These are phyloP conservation scores for Chaetomium tenue DNA, from an alignment of 495 filamentous ascomycete genomes.

Conservation along the genomic window DNA sequence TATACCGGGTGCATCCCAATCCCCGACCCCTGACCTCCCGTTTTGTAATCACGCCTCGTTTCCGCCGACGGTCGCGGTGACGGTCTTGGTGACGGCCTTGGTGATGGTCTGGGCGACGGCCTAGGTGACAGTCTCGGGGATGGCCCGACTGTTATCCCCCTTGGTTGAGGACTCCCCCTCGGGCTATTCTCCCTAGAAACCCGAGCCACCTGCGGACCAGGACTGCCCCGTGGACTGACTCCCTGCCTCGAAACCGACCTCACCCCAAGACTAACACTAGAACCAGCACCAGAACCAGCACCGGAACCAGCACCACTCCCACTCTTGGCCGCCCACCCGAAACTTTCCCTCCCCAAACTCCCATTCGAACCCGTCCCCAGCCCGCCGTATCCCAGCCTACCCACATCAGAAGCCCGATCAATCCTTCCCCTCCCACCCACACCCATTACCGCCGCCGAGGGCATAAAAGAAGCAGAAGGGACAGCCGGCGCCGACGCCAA, in stretches of 20 bases:
- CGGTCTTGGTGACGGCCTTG: no score
- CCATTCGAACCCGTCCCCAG: neutral
- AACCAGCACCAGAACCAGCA: neutral
- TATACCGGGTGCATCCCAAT: neutral
- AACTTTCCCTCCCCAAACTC: neutral
- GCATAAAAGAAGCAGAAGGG: neutral
- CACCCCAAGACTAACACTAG: neutral
- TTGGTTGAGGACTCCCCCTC: neutral
- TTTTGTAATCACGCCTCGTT: neutral
- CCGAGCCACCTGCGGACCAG: neutral
- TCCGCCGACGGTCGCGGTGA: neutral
- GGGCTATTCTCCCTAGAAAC: neutral
- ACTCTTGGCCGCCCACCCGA: neutral
- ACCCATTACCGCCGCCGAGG: neutral
- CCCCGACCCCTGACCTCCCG: neutral
- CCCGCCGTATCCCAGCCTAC: neutral
- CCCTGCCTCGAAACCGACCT: neutral
- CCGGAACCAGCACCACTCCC: neutral
- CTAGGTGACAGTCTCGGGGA: neutral
- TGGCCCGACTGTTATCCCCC: neutral
- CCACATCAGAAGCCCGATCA: neutral
- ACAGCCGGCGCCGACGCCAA: constrained; percentile 4
- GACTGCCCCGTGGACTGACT: neutral
- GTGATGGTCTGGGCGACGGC: constrained; percentile 15
- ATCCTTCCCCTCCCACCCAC: neutral